Evolutionary conservation across 108 stramenopile genomes (phyloP), one percentile per base, ranked within the genome.

Genomic region (Discostella pseudostelligera): DNA sequence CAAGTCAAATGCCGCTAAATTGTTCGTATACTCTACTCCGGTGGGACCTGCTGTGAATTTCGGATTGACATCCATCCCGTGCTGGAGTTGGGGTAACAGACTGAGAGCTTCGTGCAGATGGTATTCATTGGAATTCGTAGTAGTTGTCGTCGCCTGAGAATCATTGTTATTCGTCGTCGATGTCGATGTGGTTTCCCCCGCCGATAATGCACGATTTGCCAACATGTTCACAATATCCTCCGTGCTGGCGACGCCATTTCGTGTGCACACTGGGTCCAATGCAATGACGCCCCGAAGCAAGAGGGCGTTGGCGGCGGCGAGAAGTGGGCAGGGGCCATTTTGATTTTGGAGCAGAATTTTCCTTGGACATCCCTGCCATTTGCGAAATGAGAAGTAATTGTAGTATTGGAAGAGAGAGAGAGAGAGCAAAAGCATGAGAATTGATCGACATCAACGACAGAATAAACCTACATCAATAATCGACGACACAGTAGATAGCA

Each of bases 51-150:
- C 59, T 19, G 79, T 87, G 65, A 99, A 99, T 59, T 84, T 84
- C 14, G 96, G 93, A 78, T 99, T 99, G 44, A 99, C 96, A 56
- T 99, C 98, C 83, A 99, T 95, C 10, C 98, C 98, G 61, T 83
- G 83, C 40, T 90, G 89, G 4, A 99, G 80, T 9, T 63, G 63
- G 8, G 98, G 97, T 39, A 98, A 85, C 2, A 96, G 65, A 29
- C 76, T 48, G 25, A 98, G 59, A 12, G 94, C 78, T 67, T 92
- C 90, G 45, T 96, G 63, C 44, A 97, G 68, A 39, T 84, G 87
- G 51, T 78, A 56, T 59, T 86, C 59, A 40, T 55, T 10, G 17
- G 24, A 19, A 8, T 26, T 13, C 35, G 12, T 70, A 13, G 11
- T 61, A 29, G 36, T 59, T 35, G 42, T 29, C 10, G 46, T n/a